phyloP scores from a whole-genome alignment of 2,329 filamentous ascomycete species.

The Penicillium hesseltinei region DNA sequence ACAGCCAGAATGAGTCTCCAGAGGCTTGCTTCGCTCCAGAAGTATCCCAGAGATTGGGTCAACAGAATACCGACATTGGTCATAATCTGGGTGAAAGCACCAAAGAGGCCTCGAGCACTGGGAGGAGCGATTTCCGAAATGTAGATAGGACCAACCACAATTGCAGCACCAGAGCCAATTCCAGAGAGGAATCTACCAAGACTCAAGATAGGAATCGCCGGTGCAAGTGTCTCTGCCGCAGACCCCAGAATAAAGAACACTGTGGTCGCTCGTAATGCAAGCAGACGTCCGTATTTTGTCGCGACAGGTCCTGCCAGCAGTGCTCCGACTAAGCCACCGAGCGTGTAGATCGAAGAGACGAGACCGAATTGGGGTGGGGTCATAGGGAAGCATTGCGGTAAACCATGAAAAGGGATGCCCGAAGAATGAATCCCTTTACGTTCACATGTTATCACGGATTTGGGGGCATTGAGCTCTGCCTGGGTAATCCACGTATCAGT shows the following conservation, averaged over 20 bases:
- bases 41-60: constrained; percentile 82
- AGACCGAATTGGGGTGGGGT: constrained; percentile 75
- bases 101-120: constrained; percentile 72
- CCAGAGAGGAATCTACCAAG: constrained; percentile 77
- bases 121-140: constrained; percentile 87
- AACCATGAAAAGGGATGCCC: constrained; percentile 5
- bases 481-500: constrained; percentile 34
- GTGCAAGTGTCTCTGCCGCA: constrained; percentile 68
- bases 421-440: constrained; percentile 52
- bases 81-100: constrained; percentile 80
- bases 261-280: constrained; percentile 74
- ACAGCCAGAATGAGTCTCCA: constrained; percentile 83
- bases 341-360: constrained; percentile 84
- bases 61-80: constrained; percentile 87
- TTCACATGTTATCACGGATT: constrained; percentile 88
- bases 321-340: constrained; percentile 83
- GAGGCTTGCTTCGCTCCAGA: constrained; percentile 72
- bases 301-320: constrained; percentile 76
- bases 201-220: constrained; percentile 64
- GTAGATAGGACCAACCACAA: constrained; percentile 91
- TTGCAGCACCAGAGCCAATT: constrained; percentile 79
- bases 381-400: constrained; percentile 84
- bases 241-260: constrained; percentile 75
- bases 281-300: constrained; percentile 70
- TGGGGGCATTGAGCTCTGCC: constrained; percentile 93